Evolutionary conservation across 495 filamentous ascomycete species (phyloP), one percentile per base, ranked within the genome.

Genomic region (Penicillium soppii): DNA sequence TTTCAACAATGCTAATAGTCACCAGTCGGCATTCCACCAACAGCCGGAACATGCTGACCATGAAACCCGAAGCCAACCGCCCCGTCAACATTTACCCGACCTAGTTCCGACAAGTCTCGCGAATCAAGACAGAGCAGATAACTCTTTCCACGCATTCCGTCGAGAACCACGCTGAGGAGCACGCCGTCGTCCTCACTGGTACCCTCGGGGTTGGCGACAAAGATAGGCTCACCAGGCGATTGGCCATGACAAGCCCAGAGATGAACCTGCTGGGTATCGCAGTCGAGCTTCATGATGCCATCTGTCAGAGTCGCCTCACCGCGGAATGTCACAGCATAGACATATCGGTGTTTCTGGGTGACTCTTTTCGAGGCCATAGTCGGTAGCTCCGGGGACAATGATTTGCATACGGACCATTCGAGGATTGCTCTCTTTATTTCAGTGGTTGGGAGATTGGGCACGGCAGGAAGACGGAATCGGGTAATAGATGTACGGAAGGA

Each of bases 101-200:
- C 88, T 44, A 85, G 33, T 66, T 91, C 89, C 47, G 56, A 69
- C 71, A 92, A 74, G 13, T 73, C 76, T 48, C 58, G 80, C 13
- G 89, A 87, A 69, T 90, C 81, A 25, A 92, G 63, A 46, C 79
- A 82, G 17, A 91, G 62, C 41, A 94, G 65, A 61, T 91, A 92
- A 40, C 87, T 90, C 56, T 61, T 81, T 22, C 77, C 80, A 5
- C 58, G 67, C 9, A 54, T 41, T 0, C 89, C 87, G 62, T 94
- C 83, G 9, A 94, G 70, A 2, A 92, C 80, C 0, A 91, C 81
- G 54, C 76, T 87, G 33, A 94, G 63, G 40, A 92, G 62, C 1
- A 90, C 80, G 0, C 89, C 89, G 29, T 88, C 84, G 59, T 94
- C 89, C 17, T 73, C 79, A 6, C 57, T 56, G 0, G 51, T 63